A percentile compares a stretch with the other conserved stretches of the same genome.
These are phyloP conservation scores for Raphanus sativus DNA, from an alignment of 345 rosid species.

Conservation along the genomic window DNA sequence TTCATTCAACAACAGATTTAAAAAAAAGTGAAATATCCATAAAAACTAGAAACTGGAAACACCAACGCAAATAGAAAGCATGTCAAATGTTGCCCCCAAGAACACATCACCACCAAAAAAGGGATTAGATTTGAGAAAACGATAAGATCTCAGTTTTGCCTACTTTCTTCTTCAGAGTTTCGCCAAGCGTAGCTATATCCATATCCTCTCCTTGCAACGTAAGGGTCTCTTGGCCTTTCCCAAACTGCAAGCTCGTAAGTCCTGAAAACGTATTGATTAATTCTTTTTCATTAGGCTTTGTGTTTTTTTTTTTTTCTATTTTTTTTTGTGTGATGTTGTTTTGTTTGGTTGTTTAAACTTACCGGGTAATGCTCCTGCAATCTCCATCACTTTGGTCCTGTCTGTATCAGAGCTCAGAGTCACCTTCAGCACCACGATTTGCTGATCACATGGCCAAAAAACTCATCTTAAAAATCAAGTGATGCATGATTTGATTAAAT, in stretches of 20 bases:
- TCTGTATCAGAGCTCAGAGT: neutral
- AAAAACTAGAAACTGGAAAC: neutral
- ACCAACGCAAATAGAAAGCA: neutral
- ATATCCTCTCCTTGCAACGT: neutral
- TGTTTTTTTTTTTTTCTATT: neutral
- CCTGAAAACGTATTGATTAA: neutral
- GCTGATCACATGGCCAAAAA: neutral
- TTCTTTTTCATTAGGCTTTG: neutral
- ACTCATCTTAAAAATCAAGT: conserved; percentile 8
- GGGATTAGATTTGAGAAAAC: neutral
- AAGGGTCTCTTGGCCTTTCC: conserved; percentile 1
- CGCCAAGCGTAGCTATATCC: neutral
- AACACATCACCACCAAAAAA: neutral
- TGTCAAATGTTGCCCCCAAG: neutral
- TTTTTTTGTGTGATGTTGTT: neutral
- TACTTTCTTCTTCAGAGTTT: conserved; percentile 19
- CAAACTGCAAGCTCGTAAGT: neutral
- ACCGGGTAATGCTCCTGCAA: neutral
- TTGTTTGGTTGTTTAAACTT: neutral
- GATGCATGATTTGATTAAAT: neutral
- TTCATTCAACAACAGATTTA: neutral
- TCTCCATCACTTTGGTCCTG: neutral
- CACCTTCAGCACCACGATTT: neutral
- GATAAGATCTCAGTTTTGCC: conserved; percentile 16
- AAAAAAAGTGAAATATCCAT: neutral